Evolutionary conservation across 345 rosid genomes (phyloP).

Genomic region (Microthlaspi erraticum): DNA sequence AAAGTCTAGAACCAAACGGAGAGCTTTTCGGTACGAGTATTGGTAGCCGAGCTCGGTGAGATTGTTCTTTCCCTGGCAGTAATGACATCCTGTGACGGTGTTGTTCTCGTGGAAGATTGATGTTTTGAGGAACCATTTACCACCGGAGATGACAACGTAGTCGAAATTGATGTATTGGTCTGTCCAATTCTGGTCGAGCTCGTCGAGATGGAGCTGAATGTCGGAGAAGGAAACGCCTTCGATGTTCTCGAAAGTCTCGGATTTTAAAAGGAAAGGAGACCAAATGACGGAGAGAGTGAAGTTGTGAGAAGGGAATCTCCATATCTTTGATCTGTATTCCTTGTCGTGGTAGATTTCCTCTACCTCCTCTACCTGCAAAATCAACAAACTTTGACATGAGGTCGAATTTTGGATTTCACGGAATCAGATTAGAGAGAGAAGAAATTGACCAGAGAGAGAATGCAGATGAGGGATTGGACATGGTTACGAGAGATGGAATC

Average conservation of each 20-base stretch:
- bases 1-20: conserved; percentile 58
- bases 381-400: not conserved
- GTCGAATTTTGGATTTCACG: not conserved
- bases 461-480: conserved; percentile 86
- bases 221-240: conserved; percentile 78
- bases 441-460: conserved; percentile 68
- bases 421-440: not conserved
- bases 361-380: conserved; percentile 67
- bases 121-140: conserved; percentile 98
- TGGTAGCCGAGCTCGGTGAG: conserved; percentile 73
- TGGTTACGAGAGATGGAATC: conserved; percentile 99
- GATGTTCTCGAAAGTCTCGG: conserved; percentile 76
- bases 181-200: conserved; percentile 74
- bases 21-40: conserved; percentile 72
- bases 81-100: conserved; percentile 73
- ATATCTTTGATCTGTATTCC: conserved; percentile 71
- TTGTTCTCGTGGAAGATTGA: conserved; percentile 79
- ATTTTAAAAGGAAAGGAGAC: conserved; percentile 90
- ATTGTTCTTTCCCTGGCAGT: conserved; percentile 71
- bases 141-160: conserved; percentile 81
- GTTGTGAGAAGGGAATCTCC: conserved; percentile 82
- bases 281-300: conserved; percentile 76
- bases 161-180: conserved; percentile 59
- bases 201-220: conserved; percentile 79
- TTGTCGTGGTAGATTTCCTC: conserved; percentile 82